Evolutionary conservation across 345 rosid species (phyloP), one percentile per base, ranked within the genome.

Genomic region (Corchorus olitorius): DNA sequence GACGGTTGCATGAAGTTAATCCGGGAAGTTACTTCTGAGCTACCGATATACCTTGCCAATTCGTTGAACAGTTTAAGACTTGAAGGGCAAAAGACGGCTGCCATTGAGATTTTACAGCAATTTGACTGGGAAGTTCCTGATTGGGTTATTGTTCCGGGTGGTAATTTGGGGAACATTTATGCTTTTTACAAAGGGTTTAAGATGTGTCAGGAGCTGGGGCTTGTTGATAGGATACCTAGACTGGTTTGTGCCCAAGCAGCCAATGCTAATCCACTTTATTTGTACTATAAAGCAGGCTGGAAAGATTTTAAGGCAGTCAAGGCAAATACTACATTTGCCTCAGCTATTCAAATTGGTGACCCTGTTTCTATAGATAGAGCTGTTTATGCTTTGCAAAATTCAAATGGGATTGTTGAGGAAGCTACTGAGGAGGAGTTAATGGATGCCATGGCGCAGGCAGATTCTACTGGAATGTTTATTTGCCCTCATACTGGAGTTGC

Each of bases 401-500:
- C 90, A 0, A 50, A 92, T 65, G 98, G 94, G 64, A 92, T 94
- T 71, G 98, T 94, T 1, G 97, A 92, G 81, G 97, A 94, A 78
- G 97, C 97, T 0, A 89, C 94, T 0, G 98, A 94, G 82, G 97
- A 90, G 80, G 98, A 92, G 81, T 77, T 94, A 81, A 94, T 94
- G 98, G 97, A 94, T 66, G 97, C 97, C 11, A 91, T 89, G 97
- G 97, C 97, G 1, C 89, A 79, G 62, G 98, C 98, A 0, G 97
- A 94, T 88, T 92, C 97, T 5, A 94, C 98, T 0, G 98, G 97
- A 60, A 94, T 94, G 97, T 94, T 94, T 82, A 91, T 88, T 7
- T 94, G 98, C 59, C 97, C 98, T 3, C 98, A 94, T 76, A 92
- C 98, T 3, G 98, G 98, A 60, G 97, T 94, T 52, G 98, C 98